Evolutionary conservation across 1,284 basidiomycete species (phyloP).

Genomic region (Somion occarium): DNA sequence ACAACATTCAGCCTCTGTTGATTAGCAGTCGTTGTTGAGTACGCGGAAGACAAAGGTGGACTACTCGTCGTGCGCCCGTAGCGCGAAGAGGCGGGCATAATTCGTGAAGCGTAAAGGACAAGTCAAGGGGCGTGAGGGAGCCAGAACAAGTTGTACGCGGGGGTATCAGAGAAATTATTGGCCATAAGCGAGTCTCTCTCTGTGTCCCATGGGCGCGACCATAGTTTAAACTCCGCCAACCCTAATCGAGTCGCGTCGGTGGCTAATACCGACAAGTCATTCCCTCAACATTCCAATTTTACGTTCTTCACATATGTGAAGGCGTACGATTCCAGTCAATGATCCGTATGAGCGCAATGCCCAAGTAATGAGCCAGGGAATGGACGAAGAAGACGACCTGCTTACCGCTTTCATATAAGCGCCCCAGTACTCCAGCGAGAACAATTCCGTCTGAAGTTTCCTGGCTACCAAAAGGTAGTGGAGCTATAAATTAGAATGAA

Average conservation of each 20-base stretch:
- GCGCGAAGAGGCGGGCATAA: conserved; percentile 26
- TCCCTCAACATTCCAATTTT: background rate
- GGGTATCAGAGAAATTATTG: background rate
- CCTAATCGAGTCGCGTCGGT: conserved; percentile 5
- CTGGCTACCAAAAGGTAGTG: no score
- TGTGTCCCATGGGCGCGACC: background rate
- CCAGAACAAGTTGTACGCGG: background rate
- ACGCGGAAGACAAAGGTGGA: conserved; percentile 36
- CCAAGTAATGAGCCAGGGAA: no score
- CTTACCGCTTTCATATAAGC: no score
- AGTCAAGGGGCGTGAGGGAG: background rate
- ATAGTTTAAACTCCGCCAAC: background rate
- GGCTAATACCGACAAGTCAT: background rate
- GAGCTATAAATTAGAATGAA: no score
- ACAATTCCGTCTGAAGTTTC: no score
- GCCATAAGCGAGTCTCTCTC: background rate
- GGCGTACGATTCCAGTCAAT: no score
- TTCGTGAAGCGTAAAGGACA: background rate
- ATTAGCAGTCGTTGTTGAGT: conserved; percentile 28
- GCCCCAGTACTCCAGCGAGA: no score
- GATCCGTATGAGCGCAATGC: no score
- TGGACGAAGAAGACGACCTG: no score
- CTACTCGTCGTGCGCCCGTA: conserved; percentile 34
- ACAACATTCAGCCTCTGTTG: conserved; percentile 60
- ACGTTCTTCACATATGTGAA: no score